Percentiles rank a stretch among this genome's conserved stretches.
Evolutionary conservation across 2,329 filamentous ascomycete species (phyloP).

Genomic region (Scedosporium apiospermum): DNA sequence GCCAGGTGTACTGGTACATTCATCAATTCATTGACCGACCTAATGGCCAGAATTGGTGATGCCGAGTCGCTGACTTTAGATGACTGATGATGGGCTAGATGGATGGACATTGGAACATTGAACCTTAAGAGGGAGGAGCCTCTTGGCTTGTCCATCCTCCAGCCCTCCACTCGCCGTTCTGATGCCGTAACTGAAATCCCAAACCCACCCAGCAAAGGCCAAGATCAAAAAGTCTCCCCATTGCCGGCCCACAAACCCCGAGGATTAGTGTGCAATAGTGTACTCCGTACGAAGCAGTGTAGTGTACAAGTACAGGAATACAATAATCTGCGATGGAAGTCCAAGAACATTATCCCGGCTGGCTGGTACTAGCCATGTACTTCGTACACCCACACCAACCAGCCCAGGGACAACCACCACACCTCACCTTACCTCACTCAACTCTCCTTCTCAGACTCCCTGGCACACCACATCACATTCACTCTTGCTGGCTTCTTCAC

Average conservation of each 20-base stretch:
- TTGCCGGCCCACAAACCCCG: background rate
- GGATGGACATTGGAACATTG: no score
- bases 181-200: conserved; percentile 1
- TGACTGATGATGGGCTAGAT: background rate
- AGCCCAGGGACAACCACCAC: background rate
- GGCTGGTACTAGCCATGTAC: background rate
- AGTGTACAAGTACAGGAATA: no score
- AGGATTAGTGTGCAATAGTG: background rate
- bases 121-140: background rate
- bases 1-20: background rate
- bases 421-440: background rate
- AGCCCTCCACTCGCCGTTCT: background rate
- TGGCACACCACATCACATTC: background rate
- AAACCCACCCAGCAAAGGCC: background rate
- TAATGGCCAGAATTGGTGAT: no score
- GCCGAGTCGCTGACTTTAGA: background rate
- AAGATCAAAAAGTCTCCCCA: background rate
- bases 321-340: background rate
- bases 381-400: background rate
- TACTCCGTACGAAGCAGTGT: no score
- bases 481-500: background rate
- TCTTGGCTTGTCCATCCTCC: background rate
- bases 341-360: background rate
- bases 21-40: background rate
- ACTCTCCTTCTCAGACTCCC: background rate